Base-by-base conservation (phyloP, 805 yeast species). In the Candida caryicola region DNA sequence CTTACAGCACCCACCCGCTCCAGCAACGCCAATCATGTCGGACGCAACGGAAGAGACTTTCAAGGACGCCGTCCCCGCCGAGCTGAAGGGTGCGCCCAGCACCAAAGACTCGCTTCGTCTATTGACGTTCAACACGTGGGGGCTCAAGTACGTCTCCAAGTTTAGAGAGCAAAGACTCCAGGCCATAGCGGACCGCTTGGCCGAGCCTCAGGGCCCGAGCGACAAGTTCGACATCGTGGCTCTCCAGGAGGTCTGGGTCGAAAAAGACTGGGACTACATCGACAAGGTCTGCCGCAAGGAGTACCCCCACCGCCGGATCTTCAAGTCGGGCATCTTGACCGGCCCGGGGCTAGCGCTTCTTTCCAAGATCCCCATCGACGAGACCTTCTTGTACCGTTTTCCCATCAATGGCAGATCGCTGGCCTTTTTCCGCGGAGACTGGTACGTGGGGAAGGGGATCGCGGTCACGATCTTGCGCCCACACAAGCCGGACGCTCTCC, bases 361-460 rank as follows among this genome's bases (percentile, higher is more conserved):
- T 32, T 87, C 96, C 12, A 81, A 85, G 47, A 76, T 85, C 45
- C 96, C 97, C 3, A 88, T 93, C 26, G 82, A 74, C 34, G 76
- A 81, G 12, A 79, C 96, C 0, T 85, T 84, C 54, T 60, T 93
- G 33, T 84, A 85, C 55, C 67, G 95, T 15, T 93, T 87, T 55
- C 95, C 97, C 0, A 77, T 93, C 44, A 93, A 91, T 59, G 99
- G 99, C 2, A 70, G 96, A 36, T 95, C 98, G 2, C 79, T 88
- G 29, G 99, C 99, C 0, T 82, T 93, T 46, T 83, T 78, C 66
- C 69, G 98, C 41, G 99, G 99, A 26, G 99, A 93, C 59, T 93
- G 97, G 96, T 87, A 77, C 49, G 99, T 93, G 16, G 99, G 99
- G 6, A 93, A 93, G 57, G 76, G 91, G 6, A 77, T 88, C 14